A percentile compares a stretch with the other conserved stretches of the same genome.
phyloP scores from a whole-genome alignment of 129 eudicot species.

The Kitagawia praeruptora region DNA sequence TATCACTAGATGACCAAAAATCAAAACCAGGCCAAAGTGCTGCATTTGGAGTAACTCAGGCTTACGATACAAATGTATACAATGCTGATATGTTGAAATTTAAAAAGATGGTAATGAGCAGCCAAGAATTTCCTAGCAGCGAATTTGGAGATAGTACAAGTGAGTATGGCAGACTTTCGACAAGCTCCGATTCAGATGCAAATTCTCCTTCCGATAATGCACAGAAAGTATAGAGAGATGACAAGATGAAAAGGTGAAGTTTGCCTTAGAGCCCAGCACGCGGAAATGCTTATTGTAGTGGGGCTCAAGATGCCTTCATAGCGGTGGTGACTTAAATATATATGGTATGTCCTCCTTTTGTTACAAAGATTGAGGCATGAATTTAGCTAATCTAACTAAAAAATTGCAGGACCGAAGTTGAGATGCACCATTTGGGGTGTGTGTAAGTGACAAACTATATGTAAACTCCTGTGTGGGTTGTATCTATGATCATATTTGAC shows the following conservation, averaged over 20 bases:
- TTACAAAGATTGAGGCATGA: neutral
- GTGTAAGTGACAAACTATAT: neutral
- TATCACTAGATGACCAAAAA: slow-evolving; percentile 47
- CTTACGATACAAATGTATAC: slow-evolving; percentile 50
- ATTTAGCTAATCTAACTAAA: neutral
- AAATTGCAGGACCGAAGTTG: neutral
- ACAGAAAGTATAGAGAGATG: neutral
- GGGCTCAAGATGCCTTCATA: neutral
- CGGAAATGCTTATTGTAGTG: neutral
- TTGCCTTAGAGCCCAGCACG: neutral
- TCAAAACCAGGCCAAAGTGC: slow-evolving; percentile 17
- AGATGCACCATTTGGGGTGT: neutral
- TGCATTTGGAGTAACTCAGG: neutral
- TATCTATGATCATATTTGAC: neutral
- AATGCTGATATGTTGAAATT: slow-evolving; percentile 66
- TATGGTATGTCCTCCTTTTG: neutral
- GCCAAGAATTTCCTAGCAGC: slow-evolving; percentile 26
- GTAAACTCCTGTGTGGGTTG: neutral
- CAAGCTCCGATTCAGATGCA: slow-evolving; percentile 20
- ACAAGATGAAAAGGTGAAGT: neutral
- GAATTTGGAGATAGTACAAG: slow-evolving; percentile 25
- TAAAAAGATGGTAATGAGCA: slow-evolving; percentile 46
- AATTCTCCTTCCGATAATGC: slow-evolving; percentile 11
- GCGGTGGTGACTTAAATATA: neutral
- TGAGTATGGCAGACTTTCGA: slow-evolving; percentile 31